Evolutionary conservation across 2,329 filamentous ascomycete species (phyloP).

Genomic region (Davidsoniella eucalypti): DNA sequence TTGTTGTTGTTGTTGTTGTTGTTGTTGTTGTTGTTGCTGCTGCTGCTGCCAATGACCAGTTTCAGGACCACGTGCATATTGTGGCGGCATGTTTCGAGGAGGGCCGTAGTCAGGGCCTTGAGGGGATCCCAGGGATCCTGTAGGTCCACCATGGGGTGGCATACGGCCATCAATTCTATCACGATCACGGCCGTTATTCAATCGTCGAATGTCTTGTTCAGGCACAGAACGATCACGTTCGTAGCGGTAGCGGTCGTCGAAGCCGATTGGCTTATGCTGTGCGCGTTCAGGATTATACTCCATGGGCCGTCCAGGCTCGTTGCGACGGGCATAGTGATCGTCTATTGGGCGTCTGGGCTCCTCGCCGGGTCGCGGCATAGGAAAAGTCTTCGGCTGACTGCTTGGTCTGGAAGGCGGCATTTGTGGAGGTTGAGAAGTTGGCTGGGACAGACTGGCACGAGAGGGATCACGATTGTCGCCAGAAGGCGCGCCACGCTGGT

Average conservation of each 20-base stretch:
- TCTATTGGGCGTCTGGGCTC: constrained; percentile 26
- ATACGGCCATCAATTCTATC: constrained; percentile 2
- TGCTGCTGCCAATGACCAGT: constrained; percentile 7
- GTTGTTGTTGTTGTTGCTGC: constrained; percentile 24
- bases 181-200: neutral
- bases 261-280: constrained; percentile 26
- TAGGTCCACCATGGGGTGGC: constrained; percentile 1
- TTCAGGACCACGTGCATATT: constrained; percentile 9
- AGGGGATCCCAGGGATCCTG: neutral
- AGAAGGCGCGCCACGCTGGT: constrained; percentile 32
- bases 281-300: constrained; percentile 39
- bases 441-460: constrained; percentile 14
- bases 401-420: constrained; percentile 31
- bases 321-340: constrained; percentile 32
- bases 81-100: constrained; percentile 7
- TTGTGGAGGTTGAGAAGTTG: constrained; percentile 15
- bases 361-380: constrained; percentile 27
- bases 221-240: constrained; percentile 19
- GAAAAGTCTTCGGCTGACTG: constrained; percentile 35
- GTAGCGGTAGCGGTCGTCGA: constrained; percentile 37
- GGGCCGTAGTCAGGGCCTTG: constrained; percentile 8
- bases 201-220: constrained; percentile 4
- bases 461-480: constrained; percentile 26
- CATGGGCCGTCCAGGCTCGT: constrained; percentile 27
- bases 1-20: constrained; percentile 18